Conservation (phyloP, 176 grass and related monocot species). For the Oryza coarctata region DNA sequence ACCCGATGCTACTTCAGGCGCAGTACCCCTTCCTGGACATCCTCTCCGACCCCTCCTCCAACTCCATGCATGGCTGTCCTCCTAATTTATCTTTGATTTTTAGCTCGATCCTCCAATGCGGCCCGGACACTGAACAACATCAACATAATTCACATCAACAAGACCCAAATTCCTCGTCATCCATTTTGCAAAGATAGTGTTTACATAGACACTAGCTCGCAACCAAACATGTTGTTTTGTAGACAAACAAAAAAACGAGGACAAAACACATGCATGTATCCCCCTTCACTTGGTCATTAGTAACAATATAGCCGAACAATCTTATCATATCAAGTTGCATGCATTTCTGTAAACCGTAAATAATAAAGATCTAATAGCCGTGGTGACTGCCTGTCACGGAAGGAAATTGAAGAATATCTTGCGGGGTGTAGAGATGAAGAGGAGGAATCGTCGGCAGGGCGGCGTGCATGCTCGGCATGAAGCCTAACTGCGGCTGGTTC, state of each 20-base stretch:
- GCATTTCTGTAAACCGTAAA: not conserved
- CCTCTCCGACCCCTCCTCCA: too few relatives aligned
- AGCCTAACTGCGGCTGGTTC: conserved; percentile 31
- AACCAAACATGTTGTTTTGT: not conserved
- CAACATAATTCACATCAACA: not conserved
- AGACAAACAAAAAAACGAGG: not conserved
- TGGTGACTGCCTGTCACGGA: not conserved
- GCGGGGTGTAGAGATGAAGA: conserved; percentile 34
- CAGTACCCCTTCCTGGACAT: too few relatives aligned
- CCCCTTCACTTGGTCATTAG: not conserved
- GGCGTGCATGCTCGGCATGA: conserved; percentile 8
- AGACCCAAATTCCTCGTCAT: not conserved
- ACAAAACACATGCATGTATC: too few relatives aligned
- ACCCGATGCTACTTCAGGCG: too few relatives aligned
- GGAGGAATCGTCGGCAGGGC: not conserved
- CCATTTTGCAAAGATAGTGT: not conserved
- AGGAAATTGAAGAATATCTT: conserved; percentile 40
- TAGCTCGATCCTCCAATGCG: too few relatives aligned
- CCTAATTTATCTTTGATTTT: too few relatives aligned
- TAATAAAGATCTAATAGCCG: not conserved
- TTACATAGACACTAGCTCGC: not conserved
- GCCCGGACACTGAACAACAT: not conserved
- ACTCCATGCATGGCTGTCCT: too few relatives aligned
- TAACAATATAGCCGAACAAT: not conserved
- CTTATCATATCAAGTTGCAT: not conserved